Base-by-base conservation (phyloP, 1,139 yeast genomes). In the Tardiomyces depauwii region DNA sequence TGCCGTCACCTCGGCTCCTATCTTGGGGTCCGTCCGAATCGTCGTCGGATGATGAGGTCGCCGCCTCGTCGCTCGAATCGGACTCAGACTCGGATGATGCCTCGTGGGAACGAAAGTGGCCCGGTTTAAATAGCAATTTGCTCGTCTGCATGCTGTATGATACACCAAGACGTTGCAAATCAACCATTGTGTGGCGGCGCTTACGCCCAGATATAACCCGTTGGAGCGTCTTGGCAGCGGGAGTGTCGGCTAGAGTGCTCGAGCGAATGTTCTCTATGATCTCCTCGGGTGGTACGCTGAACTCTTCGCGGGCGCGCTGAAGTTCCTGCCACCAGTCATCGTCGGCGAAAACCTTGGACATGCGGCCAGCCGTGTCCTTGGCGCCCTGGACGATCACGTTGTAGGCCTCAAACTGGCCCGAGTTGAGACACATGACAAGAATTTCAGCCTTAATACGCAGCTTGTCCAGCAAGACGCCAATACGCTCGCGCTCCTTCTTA, bases 401-500 rank as follows among this genome's bases (percentile, higher is more conserved):
- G 60, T 91, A 91, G 1, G 80, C 72, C 39, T 73, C 67, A 49
- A 84, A 78, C 1, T 71, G 65, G 2, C 82, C 85, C 42, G 71
- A 70, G 50, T 73, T 76, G 41, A 91, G 70, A 51, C 93, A 80
- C 3, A 82, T 69, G 1, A 88, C 88, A 41, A 82, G 65, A 16
- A 87, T 71, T 50, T 78, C 79, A 0, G 96, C 95, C 39, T 80
- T 82, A 48, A 91, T 89, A 56, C 98, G 73, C 47, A 91, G 70
- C 23, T 80, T 81, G n/a, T 77, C 80, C 42, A 91, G 67, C 40
- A 91, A 65, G 36, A 77, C 76, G 3, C 60, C 57, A 40, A 91
- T 76, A 45, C 96, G 66, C 13, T 65, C 64, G 33, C 65, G 64
- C 57, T 91, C 98, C 45, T 83, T 88, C 2, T 67, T 74, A 19